Evolutionary conservation across 805 yeast species (phyloP).

Genomic region (Schwanniomyces occidentalis): DNA sequence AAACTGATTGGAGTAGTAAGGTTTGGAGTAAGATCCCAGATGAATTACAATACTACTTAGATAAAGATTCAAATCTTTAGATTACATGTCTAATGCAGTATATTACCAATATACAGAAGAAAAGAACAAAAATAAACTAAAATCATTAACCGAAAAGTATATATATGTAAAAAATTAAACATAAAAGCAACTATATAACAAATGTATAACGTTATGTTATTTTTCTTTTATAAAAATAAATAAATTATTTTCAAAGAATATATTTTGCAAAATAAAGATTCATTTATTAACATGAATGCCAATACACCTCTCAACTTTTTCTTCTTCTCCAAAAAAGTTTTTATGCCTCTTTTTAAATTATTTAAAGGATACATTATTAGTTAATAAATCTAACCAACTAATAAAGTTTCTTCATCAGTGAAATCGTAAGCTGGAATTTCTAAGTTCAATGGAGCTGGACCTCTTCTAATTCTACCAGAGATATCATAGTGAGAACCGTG

Average conservation of each 20-base stretch:
- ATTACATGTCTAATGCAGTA: slow-evolving; percentile 11
- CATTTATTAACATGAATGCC: slow-evolving; percentile 7
- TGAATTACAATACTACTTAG: slow-evolving; percentile 23
- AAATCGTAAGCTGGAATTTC: slow-evolving; percentile 93
- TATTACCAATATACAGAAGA: slow-evolving; percentile 14
- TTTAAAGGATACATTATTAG: slow-evolving; percentile 2
- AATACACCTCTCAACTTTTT: slow-evolving; percentile 1
- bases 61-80: slow-evolving; percentile 10
- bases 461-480: slow-evolving; percentile 99
- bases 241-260: slow-evolving; percentile 5
- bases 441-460: slow-evolving; percentile 99
- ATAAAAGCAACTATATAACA: slow-evolving; percentile 3
- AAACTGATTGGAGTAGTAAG: slow-evolving; percentile 13
- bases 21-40: slow-evolving; percentile 37
- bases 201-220: slow-evolving; percentile 2
- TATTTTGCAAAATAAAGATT: too few species aligned
- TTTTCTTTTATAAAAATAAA: slow-evolving; percentile 5
- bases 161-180: slow-evolving; percentile 1
- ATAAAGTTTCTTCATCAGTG: slow-evolving; percentile 70
- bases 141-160: slow-evolving; percentile 7
- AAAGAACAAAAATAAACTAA: slow-evolving; percentile 6
- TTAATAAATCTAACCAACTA: slow-evolving; percentile 68
- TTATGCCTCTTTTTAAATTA: slow-evolving; percentile 4
- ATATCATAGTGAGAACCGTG: slow-evolving; percentile 99
- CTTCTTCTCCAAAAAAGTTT: slow-evolving; percentile 3